Conservation (phyloP, 495 filamentous ascomycete species). For the Margaritispora aquatica region DNA sequence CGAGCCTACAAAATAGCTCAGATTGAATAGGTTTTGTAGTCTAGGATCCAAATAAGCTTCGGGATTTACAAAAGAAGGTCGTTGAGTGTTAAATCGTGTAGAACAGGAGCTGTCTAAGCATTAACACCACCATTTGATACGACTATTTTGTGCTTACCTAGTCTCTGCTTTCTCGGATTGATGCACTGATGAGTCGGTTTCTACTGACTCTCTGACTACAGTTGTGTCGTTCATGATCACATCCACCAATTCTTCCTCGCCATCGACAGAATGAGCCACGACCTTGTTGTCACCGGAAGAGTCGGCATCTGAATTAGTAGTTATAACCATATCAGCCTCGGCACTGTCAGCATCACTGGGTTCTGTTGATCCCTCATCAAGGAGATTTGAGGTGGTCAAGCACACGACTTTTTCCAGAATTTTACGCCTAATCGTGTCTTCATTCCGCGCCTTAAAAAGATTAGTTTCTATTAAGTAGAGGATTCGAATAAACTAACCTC, state of each 20-base stretch:
- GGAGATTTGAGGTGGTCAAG: conserved; percentile 25
- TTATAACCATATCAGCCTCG: conserved; percentile 67
- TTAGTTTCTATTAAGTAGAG: background rate
- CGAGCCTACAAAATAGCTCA: conserved; percentile 50
- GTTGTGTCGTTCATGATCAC: conserved; percentile 69
- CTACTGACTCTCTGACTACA: background rate
- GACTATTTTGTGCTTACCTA: background rate
- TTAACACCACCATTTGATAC: background rate
- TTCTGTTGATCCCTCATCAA: conserved; percentile 41
- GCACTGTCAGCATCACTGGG: conserved; percentile 38
- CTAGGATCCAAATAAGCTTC: conserved; percentile 29
- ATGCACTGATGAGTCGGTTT: background rate
- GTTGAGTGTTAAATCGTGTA: conserved; percentile 12
- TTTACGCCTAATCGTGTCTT: conserved; percentile 44
- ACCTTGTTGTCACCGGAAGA: conserved; percentile 64
- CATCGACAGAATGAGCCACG: conserved; percentile 70
- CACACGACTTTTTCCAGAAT: conserved; percentile 41
- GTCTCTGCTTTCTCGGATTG: background rate
- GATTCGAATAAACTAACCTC: conserved; percentile 26
- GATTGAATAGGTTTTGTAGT: conserved; percentile 64
- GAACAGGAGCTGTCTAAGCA: background rate
- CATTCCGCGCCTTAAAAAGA: conserved; percentile 30
- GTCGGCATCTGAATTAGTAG: conserved; percentile 66
- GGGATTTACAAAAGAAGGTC: conserved; percentile 18
- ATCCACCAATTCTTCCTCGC: conserved; percentile 87